These are phyloP conservation scores for Fulvia fulva DNA, from an alignment of 2,329 filamentous ascomycete genomes.

Conservation along the genomic window DNA sequence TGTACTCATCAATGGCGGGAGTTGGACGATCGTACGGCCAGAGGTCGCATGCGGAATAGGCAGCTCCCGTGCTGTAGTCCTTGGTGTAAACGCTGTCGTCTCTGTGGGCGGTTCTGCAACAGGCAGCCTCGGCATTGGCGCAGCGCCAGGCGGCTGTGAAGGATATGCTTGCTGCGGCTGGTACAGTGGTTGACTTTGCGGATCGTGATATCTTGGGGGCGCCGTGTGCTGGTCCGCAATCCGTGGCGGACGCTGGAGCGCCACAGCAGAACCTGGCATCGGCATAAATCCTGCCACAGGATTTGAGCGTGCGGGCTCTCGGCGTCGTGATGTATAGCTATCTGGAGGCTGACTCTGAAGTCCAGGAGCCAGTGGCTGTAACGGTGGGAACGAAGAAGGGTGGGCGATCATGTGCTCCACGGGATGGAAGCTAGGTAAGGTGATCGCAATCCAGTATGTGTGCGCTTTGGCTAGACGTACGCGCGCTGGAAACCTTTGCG, in stretches of 20 bases:
- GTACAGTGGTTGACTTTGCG: slow-evolving; percentile 12
- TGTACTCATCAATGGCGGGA: slow-evolving; percentile 24
- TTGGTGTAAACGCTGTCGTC: slow-evolving; percentile 23
- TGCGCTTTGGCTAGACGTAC: slow-evolving; percentile 42
- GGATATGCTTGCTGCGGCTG: slow-evolving; percentile 8
- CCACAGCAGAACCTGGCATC: slow-evolving; percentile 11
- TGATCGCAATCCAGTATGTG: slow-evolving; percentile 45
- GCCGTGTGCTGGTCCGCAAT: slow-evolving; percentile 14
- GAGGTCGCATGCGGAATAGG: slow-evolving; percentile 5
- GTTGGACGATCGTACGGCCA: slow-evolving; percentile 17
- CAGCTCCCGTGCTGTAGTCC: slow-evolving; percentile 14
- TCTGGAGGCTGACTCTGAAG: slow-evolving; percentile 10
- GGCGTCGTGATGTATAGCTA: slow-evolving; percentile 10
- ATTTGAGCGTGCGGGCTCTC: slow-evolving; percentile 19
- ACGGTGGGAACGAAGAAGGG: slow-evolving; percentile 2
- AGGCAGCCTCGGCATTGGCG: slow-evolving; percentile 14
- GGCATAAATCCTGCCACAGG: slow-evolving; percentile 15
- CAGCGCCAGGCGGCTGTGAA: slow-evolving; percentile 1
- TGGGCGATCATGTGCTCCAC: slow-evolving; percentile 9
- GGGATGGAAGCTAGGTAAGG: slow-evolving; percentile 34
- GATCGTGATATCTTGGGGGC: slow-evolving; percentile 16
- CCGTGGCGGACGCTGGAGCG: slow-evolving; percentile 17
- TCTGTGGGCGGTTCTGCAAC: slow-evolving; percentile 25
- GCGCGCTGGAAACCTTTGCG: slow-evolving; percentile 34
- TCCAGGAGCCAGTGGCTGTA: slow-evolving; percentile 7